Evolutionary conservation across 352 stramenopile genomes (phyloP).

Genomic region (Lagenidium giganteum): DNA sequence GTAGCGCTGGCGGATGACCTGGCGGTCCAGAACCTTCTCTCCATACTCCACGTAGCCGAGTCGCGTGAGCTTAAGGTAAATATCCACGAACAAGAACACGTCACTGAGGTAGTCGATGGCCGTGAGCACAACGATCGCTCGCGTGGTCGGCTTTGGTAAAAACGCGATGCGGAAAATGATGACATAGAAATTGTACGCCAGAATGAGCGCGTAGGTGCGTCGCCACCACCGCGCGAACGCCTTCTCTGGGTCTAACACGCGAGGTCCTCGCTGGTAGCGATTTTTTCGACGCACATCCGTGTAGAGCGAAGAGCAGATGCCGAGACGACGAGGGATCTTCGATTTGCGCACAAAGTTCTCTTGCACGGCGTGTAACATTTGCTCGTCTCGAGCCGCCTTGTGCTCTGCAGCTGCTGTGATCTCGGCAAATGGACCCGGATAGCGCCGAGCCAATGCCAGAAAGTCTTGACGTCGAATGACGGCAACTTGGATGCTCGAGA

Average conservation of each 20-base stretch:
- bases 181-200: no score
- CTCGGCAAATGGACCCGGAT: constrained; percentile 21
- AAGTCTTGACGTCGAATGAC: constrained; percentile 38
- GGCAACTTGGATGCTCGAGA: constrained; percentile 42
- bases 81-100: no score
- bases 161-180: no score
- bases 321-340: constrained; percentile 39
- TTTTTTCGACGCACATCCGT: constrained; percentile 28
- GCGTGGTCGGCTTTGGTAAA: no score
- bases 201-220: no score
- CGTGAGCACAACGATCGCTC: no score
- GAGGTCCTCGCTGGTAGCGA: constrained; percentile 10
- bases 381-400: constrained; percentile 9
- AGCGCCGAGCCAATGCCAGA: constrained; percentile 27
- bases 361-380: constrained; percentile 17
- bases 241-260: no score
- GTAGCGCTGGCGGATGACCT: background rate
- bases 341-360: constrained; percentile 41
- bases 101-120: no score
- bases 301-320: constrained; percentile 37
- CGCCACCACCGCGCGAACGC: no score
- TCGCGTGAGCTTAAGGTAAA: no score
- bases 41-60: no score
- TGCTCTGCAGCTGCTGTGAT: constrained; percentile 3
- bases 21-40: constrained; percentile 2